Conservation (phyloP, 768 basidiomycete species). For the Auriculariales sp. region DNA sequence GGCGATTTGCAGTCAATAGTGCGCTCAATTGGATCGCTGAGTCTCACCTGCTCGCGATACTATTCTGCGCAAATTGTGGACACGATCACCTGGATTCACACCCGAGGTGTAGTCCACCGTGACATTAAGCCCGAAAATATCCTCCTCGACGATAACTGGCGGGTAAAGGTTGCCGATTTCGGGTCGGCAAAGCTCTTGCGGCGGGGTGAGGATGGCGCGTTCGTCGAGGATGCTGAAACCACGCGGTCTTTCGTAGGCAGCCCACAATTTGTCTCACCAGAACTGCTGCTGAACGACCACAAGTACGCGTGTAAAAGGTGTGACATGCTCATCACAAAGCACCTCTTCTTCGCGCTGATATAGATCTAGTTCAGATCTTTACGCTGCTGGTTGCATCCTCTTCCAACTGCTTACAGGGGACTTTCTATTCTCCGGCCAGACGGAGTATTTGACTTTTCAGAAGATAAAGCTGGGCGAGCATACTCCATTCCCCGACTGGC, state of each 20-base stretch:
- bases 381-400: slow-evolving; percentile 89
- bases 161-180: slow-evolving; percentile 94
- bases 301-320: slow-evolving; percentile 62
- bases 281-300: slow-evolving; percentile 55
- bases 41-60: slow-evolving; percentile 56
- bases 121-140: slow-evolving; percentile 83
- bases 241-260: slow-evolving; percentile 77
- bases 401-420: slow-evolving; percentile 87
- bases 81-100: slow-evolving; percentile 82
- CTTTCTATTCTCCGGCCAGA: slow-evolving; percentile 82
- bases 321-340: too few species aligned
- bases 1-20: slow-evolving; percentile 67
- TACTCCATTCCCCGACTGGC: slow-evolving; percentile 61
- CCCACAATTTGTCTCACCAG: slow-evolving; percentile 80
- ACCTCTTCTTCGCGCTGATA: too few species aligned
- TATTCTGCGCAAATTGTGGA: slow-evolving; percentile 87
- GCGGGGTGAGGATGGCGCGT: background rate
- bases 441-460: slow-evolving; percentile 90
- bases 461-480: slow-evolving; percentile 85
- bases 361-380: slow-evolving; percentile 65
- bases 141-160: slow-evolving; percentile 71
- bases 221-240: slow-evolving; percentile 15
- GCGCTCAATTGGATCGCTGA: slow-evolving; percentile 73
- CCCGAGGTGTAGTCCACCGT: slow-evolving; percentile 79
- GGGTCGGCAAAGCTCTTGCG: slow-evolving; percentile 64